Evolutionary conservation across 2,329 filamentous ascomycete species (phyloP), one percentile per base, ranked within the genome.

Genomic region (Akanthomyces dipterigenus): DNA sequence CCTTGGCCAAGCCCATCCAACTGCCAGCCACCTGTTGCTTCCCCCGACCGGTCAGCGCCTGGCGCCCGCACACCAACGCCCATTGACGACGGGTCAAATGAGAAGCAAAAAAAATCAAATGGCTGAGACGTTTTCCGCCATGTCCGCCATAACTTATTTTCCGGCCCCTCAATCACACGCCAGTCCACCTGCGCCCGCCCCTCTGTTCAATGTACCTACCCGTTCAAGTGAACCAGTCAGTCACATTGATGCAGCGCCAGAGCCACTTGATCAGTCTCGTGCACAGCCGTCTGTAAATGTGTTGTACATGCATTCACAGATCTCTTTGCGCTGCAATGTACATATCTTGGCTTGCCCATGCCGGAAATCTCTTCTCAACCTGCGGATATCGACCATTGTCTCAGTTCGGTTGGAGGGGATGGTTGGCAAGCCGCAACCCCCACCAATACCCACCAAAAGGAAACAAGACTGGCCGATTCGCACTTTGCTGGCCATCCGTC

Each of bases 61-160:
- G 28, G 14, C 56, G 42, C 45, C 45, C 31, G 46, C 34, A 42
- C 49, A 51, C 31, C 49, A 51, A 31, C 49, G 49, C 31, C 49
- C 49, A 51, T 22, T 5, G n/a, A 24, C 28, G n/a, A 22, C 16
- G 9, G n/a, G 42, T 20, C 12, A 50, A 53, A 36, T 3, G 26
- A 60, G 46, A 60, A 60, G 56, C 56, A 60, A 60, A 60, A 36
- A 50, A 60, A 45, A n/a, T 22, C 22, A 36, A 46, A 60, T 60
- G 56, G 56, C 56, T 60, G 56, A 60, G 48, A 59, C 56, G 2
- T 40, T 51, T 59, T 31, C 12, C 11, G 31, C 38, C 34, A 48
- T 58, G 45, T 48, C 43, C 43, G 38, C 26, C 42, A 40, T 42
- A 34, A 45, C 24, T 43, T n/a, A 45, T 34, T 43, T n/a, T 43